Evolutionary conservation across 257 asterid species (phyloP).

Genomic region (Datura wrightii): DNA sequence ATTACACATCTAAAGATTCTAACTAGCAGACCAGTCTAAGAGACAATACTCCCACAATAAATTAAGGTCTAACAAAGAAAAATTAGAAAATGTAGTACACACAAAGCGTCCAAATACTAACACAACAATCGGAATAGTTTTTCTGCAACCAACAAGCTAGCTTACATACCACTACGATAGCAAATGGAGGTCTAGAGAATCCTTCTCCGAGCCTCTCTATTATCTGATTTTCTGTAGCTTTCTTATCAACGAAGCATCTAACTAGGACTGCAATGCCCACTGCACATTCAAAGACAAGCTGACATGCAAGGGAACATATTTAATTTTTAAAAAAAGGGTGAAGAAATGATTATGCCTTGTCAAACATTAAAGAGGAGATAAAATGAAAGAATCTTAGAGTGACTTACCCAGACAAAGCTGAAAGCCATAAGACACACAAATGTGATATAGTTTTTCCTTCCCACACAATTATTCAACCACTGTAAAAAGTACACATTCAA

Average conservation of each 20-base stretch:
- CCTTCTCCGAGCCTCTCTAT: constrained; percentile 86
- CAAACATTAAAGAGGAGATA: constrained; percentile 15
- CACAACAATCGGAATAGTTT: constrained; percentile 18
- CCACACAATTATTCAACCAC: constrained; percentile 98
- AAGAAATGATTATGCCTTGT: neutral
- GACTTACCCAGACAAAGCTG: constrained; percentile 88
- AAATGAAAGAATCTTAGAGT: constrained; percentile 22
- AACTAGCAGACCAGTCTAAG: neutral
- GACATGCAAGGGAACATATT: constrained; percentile 41
- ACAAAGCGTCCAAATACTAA: neutral
- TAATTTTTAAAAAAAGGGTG: constrained; percentile 24
- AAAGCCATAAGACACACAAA: constrained; percentile 89
- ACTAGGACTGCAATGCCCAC: constrained; percentile 89
- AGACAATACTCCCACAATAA: neutral
- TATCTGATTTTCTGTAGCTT: constrained; percentile 77
- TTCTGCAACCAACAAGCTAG: constrained; percentile 25
- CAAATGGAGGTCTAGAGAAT: constrained; percentile 95
- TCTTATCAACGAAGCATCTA: constrained; percentile 77
- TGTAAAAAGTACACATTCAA: constrained; percentile 49
- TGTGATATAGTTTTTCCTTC: constrained; percentile 82
- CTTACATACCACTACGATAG: constrained; percentile 79
- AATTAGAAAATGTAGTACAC: constrained; percentile 21
- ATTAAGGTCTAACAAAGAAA: neutral
- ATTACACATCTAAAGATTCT: neutral
- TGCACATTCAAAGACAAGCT: constrained; percentile 90